Evolutionary conservation across 169 alveolate species (phyloP).

Genomic region (Amoebophrya sp.): DNA sequence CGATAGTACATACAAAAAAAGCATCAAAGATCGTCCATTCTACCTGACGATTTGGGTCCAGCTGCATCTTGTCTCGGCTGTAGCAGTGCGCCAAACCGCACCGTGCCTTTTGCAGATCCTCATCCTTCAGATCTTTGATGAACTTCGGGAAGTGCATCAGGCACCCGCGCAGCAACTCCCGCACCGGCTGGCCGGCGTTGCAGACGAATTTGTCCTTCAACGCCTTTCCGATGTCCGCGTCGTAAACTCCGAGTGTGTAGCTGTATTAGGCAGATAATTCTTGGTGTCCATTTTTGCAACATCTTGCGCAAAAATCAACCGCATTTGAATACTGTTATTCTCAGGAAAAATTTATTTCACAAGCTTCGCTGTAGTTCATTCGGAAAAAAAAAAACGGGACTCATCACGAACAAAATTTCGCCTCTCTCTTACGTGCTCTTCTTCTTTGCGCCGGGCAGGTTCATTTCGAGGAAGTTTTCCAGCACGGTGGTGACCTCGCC

Average conservation of each 20-base stretch:
- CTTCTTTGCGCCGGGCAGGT: constrained; percentile 34
- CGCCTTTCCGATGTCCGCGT: constrained; percentile 46
- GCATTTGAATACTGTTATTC: neutral
- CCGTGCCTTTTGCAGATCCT: constrained; percentile 42
- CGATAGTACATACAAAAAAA: neutral
- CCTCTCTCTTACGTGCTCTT: constrained; percentile 29
- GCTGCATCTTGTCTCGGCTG: constrained; percentile 82
- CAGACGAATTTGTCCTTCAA: constrained; percentile 41
- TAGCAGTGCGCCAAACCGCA: constrained; percentile 69
- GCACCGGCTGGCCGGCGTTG: constrained; percentile 42
- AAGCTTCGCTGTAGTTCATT: neutral
- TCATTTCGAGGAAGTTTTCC: constrained; percentile 46
- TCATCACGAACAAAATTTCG: constrained; percentile 22
- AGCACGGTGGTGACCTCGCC: neutral
- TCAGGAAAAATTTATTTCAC: neutral
- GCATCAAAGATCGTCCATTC: neutral
- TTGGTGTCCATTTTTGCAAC: neutral
- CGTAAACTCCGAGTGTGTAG: constrained; percentile 41
- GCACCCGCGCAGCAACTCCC: constrained; percentile 44
- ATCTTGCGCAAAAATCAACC: neutral
- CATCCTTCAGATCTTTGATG: constrained; percentile 37
- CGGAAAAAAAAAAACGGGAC: neutral
- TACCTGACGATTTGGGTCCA: constrained; percentile 86
- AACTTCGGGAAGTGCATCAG: constrained; percentile 39
- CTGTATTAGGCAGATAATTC: neutral